Evolutionary conservation across 2,329 filamentous ascomycete species (phyloP).

Genomic region (Cadophora sp.): DNA sequence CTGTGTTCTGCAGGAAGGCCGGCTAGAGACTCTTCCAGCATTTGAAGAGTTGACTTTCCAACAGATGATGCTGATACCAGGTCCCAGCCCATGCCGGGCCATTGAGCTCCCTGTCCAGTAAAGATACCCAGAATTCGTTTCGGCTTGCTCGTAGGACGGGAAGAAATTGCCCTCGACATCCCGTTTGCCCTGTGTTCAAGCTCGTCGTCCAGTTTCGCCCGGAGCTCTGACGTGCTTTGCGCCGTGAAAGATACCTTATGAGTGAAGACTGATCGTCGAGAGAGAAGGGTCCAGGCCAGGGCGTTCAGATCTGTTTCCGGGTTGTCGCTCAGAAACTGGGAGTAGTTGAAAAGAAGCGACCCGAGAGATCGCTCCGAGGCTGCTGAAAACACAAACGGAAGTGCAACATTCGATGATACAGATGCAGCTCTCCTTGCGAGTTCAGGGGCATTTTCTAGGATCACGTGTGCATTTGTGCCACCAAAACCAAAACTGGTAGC

Average conservation of each 20-base stretch:
- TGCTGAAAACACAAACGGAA: constrained; percentile 24
- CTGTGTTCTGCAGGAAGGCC: constrained; percentile 34
- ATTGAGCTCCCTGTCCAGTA: constrained; percentile 41
- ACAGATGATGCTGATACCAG: constrained; percentile 30
- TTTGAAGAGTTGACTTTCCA: constrained; percentile 20
- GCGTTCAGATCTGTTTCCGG: constrained; percentile 13
- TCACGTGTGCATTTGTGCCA: constrained; percentile 27
- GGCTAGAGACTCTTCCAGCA: constrained; percentile 35
- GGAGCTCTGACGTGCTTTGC: constrained; percentile 18
- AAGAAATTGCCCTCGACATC: constrained; percentile 9
- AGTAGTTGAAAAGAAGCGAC: constrained; percentile 11
- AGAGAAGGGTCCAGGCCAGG: constrained; percentile 22
- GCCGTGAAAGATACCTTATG: constrained; percentile 27
- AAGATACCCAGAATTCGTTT: constrained; percentile 31
- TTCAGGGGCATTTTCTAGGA: constrained; percentile 14
- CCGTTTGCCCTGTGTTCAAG: constrained; percentile 19
- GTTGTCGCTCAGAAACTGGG: constrained; percentile 14
- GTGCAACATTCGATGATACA: not conserved
- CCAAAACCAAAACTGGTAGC: constrained; percentile 29
- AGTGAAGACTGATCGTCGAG: constrained; percentile 23
- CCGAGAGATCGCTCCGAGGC: constrained; percentile 22
- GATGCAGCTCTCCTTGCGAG: not conserved
- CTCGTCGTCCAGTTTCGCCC: constrained; percentile 21
- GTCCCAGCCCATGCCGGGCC: constrained; percentile 34
- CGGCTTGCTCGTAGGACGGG: constrained; percentile 10